These are phyloP conservation scores for Hansenula lynferdii DNA, from an alignment of 1,139 yeast species.

Conservation along the genomic window DNA sequence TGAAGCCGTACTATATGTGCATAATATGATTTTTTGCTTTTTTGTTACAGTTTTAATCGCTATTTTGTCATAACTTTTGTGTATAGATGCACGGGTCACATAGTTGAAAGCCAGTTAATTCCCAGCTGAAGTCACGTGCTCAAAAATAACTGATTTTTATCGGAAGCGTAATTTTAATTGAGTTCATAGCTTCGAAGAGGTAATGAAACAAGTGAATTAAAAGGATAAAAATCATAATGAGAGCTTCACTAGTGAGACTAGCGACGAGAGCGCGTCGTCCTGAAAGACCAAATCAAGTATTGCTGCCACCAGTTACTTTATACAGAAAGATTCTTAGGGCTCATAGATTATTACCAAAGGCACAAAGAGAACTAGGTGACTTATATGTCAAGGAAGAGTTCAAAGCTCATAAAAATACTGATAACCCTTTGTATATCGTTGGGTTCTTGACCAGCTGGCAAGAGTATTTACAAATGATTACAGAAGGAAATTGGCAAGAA, in stretches of 20 bases:
- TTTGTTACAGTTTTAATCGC: no score
- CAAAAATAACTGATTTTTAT: no score
- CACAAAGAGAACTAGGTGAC: conserved; percentile 79
- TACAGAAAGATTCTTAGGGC: conserved; percentile 79
- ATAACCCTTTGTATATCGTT: conserved; percentile 89
- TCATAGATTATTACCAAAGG: conserved; percentile 61
- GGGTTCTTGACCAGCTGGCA: conserved; percentile 96
- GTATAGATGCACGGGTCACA: no score
- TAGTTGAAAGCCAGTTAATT: no score
- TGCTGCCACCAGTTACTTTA: conserved; percentile 76
- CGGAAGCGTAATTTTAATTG: no score
- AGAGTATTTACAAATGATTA: conserved; percentile 68
- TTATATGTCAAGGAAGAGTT: conserved; percentile 87
- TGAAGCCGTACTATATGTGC: no score
- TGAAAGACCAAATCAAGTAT: conserved; percentile 47
- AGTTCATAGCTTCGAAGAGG: no score
- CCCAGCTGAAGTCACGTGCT: no score
- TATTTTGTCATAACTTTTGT: no score
- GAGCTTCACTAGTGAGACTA: conserved; percentile 38
- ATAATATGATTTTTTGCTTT: no score
- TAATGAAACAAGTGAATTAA: no score
- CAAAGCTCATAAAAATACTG: conserved; percentile 74
- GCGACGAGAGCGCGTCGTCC: conserved; percentile 55
- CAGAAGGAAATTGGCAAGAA: conserved; percentile 73
- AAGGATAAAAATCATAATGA: conserved; percentile 34